These are phyloP conservation scores for Cetradonia linearis DNA, from an alignment of 495 filamentous ascomycete genomes.

Conservation along the genomic window DNA sequence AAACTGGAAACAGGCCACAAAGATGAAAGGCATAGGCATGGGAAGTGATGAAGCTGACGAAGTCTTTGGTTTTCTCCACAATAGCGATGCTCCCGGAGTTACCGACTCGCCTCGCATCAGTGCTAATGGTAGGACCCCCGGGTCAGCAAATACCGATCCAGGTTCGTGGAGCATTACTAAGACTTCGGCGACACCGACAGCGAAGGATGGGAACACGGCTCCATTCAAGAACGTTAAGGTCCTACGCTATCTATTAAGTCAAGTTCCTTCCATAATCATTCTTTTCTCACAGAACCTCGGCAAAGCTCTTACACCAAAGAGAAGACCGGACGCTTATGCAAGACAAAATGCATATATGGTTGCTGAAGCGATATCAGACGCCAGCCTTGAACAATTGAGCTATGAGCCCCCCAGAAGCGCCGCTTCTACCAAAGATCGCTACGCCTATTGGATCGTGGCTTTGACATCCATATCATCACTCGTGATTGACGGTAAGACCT, in stretches of 20 bases:
- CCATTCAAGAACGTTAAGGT: constrained; percentile 70
- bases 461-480: constrained; percentile 66
- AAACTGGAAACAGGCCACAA: constrained; percentile 55
- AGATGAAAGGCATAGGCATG: constrained; percentile 38
- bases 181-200: constrained; percentile 31
- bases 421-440: constrained; percentile 39
- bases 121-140: constrained; percentile 7
- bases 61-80: constrained; percentile 27
- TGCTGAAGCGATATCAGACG: constrained; percentile 66
- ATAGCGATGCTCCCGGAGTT: neutral
- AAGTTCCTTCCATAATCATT: constrained; percentile 58
- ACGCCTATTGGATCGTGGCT: constrained; percentile 72
- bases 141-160: constrained; percentile 19
- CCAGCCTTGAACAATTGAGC: constrained; percentile 55
- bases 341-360: constrained; percentile 60
- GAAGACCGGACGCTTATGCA: constrained; percentile 52
- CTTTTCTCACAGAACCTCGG: constrained; percentile 73
- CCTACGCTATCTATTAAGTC: constrained; percentile 64
- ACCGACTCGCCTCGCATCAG: constrained; percentile 15
- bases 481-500: constrained; percentile 54
- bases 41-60: constrained; percentile 38
- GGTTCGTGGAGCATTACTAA: constrained; percentile 30
- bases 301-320: constrained; percentile 63
- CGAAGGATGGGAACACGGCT: constrained; percentile 39
- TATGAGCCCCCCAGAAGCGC: constrained; percentile 37